These are phyloP conservation scores for Cytospora mali DNA, from an alignment of 2,329 filamentous ascomycete species.

Conservation along the genomic window DNA sequence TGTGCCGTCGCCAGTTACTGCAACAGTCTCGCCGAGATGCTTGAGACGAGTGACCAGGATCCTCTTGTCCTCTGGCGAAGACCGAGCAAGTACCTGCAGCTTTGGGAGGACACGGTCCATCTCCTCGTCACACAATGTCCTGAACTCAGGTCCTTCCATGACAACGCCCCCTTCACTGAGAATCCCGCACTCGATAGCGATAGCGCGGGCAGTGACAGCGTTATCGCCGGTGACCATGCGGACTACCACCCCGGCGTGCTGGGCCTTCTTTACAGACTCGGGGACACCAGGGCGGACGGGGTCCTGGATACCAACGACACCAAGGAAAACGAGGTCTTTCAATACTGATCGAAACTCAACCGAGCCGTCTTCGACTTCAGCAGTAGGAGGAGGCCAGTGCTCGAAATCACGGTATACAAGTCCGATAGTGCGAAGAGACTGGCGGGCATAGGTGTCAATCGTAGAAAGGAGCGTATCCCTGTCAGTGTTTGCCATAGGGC, in stretches of 20 bases:
- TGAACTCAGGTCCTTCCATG: constrained; percentile 67
- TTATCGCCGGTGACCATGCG: constrained; percentile 67
- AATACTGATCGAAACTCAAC: constrained; percentile 58
- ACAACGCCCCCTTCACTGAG: constrained; percentile 59
- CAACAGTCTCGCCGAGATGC: constrained; percentile 58
- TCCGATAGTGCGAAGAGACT: constrained; percentile 55
- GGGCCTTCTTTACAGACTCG: constrained; percentile 63
- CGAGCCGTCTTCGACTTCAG: constrained; percentile 65
- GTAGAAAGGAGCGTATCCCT: constrained; percentile 50
- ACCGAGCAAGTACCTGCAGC: constrained; percentile 59
- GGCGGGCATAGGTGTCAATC: constrained; percentile 61
- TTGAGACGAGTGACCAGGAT: constrained; percentile 60
- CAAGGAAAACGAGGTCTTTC: constrained; percentile 70
- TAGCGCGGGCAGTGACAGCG: constrained; percentile 62
- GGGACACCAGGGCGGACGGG: constrained; percentile 65
- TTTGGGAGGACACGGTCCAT: constrained; percentile 56
- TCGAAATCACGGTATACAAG: constrained; percentile 75
- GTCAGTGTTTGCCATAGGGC: neutral
- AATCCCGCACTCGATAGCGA: constrained; percentile 67
- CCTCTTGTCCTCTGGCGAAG: constrained; percentile 61
- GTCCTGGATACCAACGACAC: constrained; percentile 70
- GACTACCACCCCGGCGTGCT: constrained; percentile 66
- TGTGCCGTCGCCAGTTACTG: constrained; percentile 68
- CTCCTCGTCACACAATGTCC: constrained; percentile 56
- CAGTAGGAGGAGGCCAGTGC: constrained; percentile 66